A percentile compares a stretch with the other conserved stretches of the same genome.
phyloP scores from a whole-genome alignment of 2,329 filamentous ascomycete species.

The Diaporthe aspalathi region DNA sequence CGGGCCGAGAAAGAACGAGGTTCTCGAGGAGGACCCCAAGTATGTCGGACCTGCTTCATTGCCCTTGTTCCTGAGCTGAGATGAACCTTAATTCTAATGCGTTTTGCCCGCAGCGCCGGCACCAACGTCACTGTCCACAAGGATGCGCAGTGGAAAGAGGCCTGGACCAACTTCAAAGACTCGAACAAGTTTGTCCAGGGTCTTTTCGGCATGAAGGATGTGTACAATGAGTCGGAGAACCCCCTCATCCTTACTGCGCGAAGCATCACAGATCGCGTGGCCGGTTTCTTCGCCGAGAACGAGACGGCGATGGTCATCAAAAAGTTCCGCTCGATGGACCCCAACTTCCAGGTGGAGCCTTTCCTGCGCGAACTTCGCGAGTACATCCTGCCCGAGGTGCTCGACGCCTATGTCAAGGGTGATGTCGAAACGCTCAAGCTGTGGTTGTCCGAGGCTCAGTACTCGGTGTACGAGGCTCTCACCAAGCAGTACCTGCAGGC shows the following conservation, averaged over 20 bases:
- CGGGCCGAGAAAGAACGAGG: slow-evolving; percentile 65
- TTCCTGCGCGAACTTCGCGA: slow-evolving; percentile 96
- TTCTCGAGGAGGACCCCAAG: slow-evolving; percentile 87
- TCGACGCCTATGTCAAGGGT: slow-evolving; percentile 98
- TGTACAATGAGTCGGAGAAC: slow-evolving; percentile 97
- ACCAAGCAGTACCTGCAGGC: slow-evolving; percentile 95
- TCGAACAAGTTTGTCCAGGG: slow-evolving; percentile 88
- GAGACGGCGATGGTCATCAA: slow-evolving; percentile 98
- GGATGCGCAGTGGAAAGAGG: slow-evolving; percentile 96
- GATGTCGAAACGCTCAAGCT: slow-evolving; percentile 90
- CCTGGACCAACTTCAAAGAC: slow-evolving; percentile 97
- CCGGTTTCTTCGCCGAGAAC: slow-evolving; percentile 98
- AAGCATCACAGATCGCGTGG: slow-evolving; percentile 91
- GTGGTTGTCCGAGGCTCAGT: slow-evolving; percentile 97
- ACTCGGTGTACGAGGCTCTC: slow-evolving; percentile 94
- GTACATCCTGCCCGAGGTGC: slow-evolving; percentile 96
- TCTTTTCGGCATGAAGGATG: slow-evolving; percentile 85
- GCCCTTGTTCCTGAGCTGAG: slow-evolving; percentile 38
- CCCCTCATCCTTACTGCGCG: slow-evolving; percentile 92
- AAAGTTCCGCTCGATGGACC: slow-evolving; percentile 96
- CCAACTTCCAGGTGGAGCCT: slow-evolving; percentile 91
- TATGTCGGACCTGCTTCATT: slow-evolving; percentile 60
- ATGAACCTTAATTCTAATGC: slow-evolving; percentile 46
- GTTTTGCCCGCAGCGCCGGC: slow-evolving; percentile 73
- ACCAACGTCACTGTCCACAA: slow-evolving; percentile 97